Evolutionary conservation across 108 stramenopile genomes (phyloP).

Genomic region (Aurantiochytrium sp.): DNA sequence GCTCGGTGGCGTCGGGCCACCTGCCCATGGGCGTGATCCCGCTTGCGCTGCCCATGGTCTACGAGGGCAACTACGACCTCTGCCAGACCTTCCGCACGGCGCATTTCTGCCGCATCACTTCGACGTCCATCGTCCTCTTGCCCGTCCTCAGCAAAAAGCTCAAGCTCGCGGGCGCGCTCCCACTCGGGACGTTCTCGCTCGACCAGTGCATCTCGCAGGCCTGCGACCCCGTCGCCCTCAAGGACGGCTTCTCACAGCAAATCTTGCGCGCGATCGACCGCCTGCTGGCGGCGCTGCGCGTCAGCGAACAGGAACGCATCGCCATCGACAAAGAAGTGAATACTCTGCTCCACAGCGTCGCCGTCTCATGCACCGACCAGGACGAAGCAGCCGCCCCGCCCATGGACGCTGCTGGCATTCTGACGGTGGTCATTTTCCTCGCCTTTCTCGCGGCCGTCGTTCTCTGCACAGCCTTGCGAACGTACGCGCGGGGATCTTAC

Average conservation of each 20-base stretch:
- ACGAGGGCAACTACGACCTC: conserved; percentile 4
- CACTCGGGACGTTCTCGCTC: neutral
- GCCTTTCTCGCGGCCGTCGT: neutral
- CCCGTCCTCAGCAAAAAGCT: neutral
- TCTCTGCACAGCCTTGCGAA: neutral
- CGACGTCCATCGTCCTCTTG: neutral
- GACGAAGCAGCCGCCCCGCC: neutral
- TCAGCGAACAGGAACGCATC: neutral
- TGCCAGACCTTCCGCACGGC: neutral
- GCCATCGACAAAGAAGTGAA: neutral
- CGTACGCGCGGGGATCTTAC: neutral
- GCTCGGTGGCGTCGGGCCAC: neutral
- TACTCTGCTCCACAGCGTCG: neutral
- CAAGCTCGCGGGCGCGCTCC: neutral
- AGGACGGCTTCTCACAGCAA: neutral
- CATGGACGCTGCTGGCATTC: neutral
- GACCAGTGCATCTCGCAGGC: neutral
- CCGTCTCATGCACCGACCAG: neutral
- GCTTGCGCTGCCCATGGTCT: neutral
- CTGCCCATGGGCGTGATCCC: neutral
- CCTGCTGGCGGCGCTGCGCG: neutral
- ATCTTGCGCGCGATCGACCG: neutral
- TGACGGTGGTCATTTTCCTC: neutral
- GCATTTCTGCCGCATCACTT: neutral
- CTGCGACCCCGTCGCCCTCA: neutral